Base-by-base conservation (phyloP, 2,329 filamentous ascomycete genomes). In the Claviceps fusiformis region DNA sequence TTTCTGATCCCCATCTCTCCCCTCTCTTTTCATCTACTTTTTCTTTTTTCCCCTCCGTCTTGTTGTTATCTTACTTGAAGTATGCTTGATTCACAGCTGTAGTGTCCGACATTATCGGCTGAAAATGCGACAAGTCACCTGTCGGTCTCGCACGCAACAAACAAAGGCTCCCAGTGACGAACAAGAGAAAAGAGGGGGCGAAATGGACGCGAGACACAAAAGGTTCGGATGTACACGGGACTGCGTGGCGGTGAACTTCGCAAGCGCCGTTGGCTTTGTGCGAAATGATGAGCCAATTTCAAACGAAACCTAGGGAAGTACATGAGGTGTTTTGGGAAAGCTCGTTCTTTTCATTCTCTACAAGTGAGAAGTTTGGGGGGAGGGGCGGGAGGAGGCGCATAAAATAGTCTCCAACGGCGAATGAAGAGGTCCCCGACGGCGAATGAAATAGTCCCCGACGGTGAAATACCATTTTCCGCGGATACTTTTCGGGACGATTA, bases 51-150 rank as follows among this genome's bases (percentile, higher is more conserved):
- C 9, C 24, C 24, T 24, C 24, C 24, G 1, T 24, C 24, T 24
- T 24, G 11, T 39, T 4, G 49, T 11, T 45, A 49, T 64, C 71
- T 63, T 62, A 75, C 73, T 74, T 69, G 65, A 75, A 75, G 57
- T 69, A 70, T 39, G 65, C 64, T 64, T 71, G 65, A 61, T 75
- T 75, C 35, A 63, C 60, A 41, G 63, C 62, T 17, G 66, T 56
- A 19, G 65, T 56, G 56, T 67, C 65, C 41, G 67, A 57, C 68
- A 71, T 72, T 55, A 51, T 62, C 61, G 47, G 13, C 27, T 15
- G 8, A 8, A 19, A n/a, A n/a, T 45, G n/a, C 17, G 47, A 55
- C 11, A 19, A 29, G 41, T 53, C 31, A 13, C 31, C 11, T 17
- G 24, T 31, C 41, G 17, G 11, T 29, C 43, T 19, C 13, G 51